A percentile compares a stretch with the other conserved stretches of the same genome.
Evolutionary conservation across 148 eudicot genomes (phyloP).

Genomic region (Camellia lanceoleosa): DNA sequence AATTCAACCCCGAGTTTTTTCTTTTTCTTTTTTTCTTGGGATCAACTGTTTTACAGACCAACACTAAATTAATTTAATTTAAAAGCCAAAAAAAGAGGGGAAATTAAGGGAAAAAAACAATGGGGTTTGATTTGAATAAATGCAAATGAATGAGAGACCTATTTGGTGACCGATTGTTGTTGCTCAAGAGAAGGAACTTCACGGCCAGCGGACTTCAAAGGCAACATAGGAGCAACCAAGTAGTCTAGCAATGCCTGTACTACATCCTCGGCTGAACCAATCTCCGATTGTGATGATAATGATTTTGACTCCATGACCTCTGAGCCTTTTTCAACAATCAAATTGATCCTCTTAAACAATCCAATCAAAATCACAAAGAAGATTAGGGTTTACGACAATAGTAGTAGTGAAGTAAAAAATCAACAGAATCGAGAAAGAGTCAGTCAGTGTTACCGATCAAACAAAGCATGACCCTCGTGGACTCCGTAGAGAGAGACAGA

Average conservation of each 20-base stretch:
- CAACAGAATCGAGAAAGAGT: too few relatives aligned
- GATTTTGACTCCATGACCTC: constrained; percentile 22
- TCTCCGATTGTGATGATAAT: constrained; percentile 10
- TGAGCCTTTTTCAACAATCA: background rate
- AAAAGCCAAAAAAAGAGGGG: background rate
- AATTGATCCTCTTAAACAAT: background rate
- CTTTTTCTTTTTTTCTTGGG: too few relatives aligned
- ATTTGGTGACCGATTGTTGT: constrained; percentile 63
- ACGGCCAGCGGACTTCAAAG: constrained; percentile 29
- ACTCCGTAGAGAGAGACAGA: too few relatives aligned
- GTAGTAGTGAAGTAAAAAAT: too few relatives aligned
- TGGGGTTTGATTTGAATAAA: background rate
- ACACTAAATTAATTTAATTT: too few relatives aligned
- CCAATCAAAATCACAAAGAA: background rate
- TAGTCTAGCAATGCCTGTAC: constrained; percentile 62
- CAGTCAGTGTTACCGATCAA: too few relatives aligned
- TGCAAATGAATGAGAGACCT: constrained; percentile 34
- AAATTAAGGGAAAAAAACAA: background rate
- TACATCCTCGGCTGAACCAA: constrained; percentile 43
- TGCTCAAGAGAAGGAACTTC: constrained; percentile 32
- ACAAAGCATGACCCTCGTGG: too few relatives aligned
- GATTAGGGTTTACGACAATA: too few relatives aligned
- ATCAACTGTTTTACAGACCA: too few relatives aligned
- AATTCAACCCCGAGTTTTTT: too few relatives aligned
- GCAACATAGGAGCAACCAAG: constrained; percentile 71